Evolutionary conservation across 2,329 filamentous ascomycete species (phyloP).

Genomic region (Tolypocladium amazonense): DNA sequence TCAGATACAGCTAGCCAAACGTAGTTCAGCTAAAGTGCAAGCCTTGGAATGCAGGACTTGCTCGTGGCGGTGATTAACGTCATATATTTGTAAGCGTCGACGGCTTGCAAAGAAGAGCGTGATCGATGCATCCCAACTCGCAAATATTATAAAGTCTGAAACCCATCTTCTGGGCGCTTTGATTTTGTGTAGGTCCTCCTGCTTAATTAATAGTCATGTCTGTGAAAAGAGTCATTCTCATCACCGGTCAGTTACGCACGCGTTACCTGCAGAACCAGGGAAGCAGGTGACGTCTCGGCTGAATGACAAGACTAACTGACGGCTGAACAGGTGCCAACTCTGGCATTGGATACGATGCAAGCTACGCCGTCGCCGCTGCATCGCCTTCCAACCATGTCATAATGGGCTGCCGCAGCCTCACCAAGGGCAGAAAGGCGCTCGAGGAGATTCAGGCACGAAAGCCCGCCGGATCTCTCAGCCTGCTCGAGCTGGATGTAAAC

Average conservation of each 20-base stretch:
- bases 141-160: neutral
- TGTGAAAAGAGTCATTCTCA: conserved; percentile 3
- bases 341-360: conserved; percentile 35
- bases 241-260: conserved; percentile 15
- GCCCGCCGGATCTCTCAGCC: conserved; percentile 44
- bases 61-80: neutral
- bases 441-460: conserved; percentile 25
- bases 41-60: neutral
- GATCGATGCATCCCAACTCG: neutral
- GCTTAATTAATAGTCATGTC: neutral
- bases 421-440: conserved; percentile 25
- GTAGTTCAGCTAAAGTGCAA: neutral
- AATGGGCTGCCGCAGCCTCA: conserved; percentile 20
- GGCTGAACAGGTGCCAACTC: conserved; percentile 25
- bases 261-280: neutral
- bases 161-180: neutral
- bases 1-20: neutral
- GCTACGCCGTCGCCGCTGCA: conserved; percentile 18
- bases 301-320: neutral
- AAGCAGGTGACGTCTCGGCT: neutral
- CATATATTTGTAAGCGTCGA: neutral
- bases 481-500: conserved; percentile 46
- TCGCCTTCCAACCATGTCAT: conserved; percentile 27
- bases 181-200: no score
- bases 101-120: neutral